Conservation (phyloP, 345 rosid genomes). For the Camelina laxa region DNA sequence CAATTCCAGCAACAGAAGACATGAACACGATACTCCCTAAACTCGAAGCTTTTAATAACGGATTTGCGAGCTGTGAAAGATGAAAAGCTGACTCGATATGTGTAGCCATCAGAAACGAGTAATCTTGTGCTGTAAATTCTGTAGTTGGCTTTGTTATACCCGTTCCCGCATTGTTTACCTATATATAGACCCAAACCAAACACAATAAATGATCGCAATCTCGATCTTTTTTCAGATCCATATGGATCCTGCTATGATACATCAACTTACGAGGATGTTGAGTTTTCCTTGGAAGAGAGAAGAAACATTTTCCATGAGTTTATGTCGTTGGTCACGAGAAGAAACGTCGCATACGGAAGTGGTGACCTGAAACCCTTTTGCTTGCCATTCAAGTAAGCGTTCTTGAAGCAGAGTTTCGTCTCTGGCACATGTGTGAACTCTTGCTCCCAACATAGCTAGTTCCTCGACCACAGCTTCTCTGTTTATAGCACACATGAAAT, state of each 20-base stretch:
- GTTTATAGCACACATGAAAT: background rate
- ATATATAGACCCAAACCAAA: background rate
- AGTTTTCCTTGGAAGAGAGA: constrained; percentile 7
- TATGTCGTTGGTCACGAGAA: too few species aligned
- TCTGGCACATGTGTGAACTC: constrained; percentile 1
- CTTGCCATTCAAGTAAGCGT: too few species aligned
- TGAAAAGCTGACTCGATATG: constrained; percentile 78
- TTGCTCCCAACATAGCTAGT: constrained; percentile 21
- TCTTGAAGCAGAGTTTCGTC: too few species aligned
- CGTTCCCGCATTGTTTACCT: constrained; percentile 80
- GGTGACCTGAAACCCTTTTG: too few species aligned
- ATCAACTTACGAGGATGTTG: constrained; percentile 6
- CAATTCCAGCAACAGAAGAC: constrained; percentile 64
- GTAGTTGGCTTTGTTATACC: constrained; percentile 58
- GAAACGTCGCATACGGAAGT: too few species aligned
- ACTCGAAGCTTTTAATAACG: constrained; percentile 64
- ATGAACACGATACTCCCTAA: constrained; percentile 67
- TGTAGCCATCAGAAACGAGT: constrained; percentile 59
- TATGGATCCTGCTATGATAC: background rate
- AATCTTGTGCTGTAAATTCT: constrained; percentile 60
- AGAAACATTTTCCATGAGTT: too few species aligned
- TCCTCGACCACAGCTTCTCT: constrained; percentile 27
- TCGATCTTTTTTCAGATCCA: background rate
- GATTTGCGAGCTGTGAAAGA: constrained; percentile 70
- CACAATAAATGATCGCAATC: background rate